Base-by-base conservation (phyloP, 768 basidiomycete genomes). In the Mycena venus region DNA sequence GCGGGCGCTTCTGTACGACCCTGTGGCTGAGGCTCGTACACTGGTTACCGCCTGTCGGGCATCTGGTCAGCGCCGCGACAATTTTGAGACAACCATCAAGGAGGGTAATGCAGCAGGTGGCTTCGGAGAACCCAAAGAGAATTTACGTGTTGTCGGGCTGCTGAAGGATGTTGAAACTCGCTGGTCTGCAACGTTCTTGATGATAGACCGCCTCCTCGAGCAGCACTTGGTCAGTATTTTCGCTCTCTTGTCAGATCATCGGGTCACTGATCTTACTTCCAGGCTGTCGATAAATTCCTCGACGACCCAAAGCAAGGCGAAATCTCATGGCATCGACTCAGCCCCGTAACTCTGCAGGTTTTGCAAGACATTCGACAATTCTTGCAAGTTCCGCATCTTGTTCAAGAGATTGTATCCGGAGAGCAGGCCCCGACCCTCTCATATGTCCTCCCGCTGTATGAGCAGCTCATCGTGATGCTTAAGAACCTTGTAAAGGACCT, bases 381-480 rank as follows among this genome's bases (percentile, higher is more conserved):
- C 49, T 75, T 83, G 0, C 36, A 68, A 15, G 64, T 81, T 15
- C 75, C 77, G 4, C 81, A 82, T 65, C 9, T 71, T 8, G 76
- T 80, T 8, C 83, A 82, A 53, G 76, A 82, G 60, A 40, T 80
- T 36, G 76, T 82, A 1, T 81, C 78, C 0, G 78, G 75, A 7
- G 79, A 84, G 75, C 79, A 80, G 51, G 82, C 82, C 5, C 83
- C 80, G 10, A 83, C 82, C 11, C 78, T 83, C 6, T 80, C 81
- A 2, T 62, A 79, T 29, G 81, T 79, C 1, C 68, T 84, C 1
- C 82, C 80, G 1, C 56, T 80, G 12, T 84, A 82, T 44, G 79
- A 84, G 69, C 11, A 78, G 31, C 75, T 83, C 9, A 76, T 80
- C 14, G 21, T 72, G 19, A 68, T 78, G 66, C 68, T 79, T 23